Evolutionary conservation across 2,329 filamentous ascomycete genomes (phyloP).

Genomic region (Cadophora sp.): DNA sequence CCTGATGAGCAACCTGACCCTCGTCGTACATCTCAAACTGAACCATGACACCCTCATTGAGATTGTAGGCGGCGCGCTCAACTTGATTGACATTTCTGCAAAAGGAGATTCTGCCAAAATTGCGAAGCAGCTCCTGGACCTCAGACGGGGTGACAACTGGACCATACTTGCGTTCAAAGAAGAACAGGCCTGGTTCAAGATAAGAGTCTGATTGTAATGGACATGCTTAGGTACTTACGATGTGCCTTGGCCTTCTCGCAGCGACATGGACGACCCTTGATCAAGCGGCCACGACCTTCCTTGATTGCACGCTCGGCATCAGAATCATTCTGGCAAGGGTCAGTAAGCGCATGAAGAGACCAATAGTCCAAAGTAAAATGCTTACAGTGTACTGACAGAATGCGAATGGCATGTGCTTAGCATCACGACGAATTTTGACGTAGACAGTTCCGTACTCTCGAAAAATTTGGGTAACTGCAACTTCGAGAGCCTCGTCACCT

Average conservation of each 20-base stretch:
- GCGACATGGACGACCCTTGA: conserved; percentile 63
- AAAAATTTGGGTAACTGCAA: conserved; percentile 60
- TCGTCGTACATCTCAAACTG: conserved; percentile 59
- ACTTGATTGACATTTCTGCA: conserved; percentile 35
- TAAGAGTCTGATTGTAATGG: conserved; percentile 17
- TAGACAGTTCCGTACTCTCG: conserved; percentile 61
- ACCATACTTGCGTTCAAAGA: conserved; percentile 52
- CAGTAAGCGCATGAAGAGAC: conserved; percentile 30
- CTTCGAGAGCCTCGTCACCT: conserved; percentile 58
- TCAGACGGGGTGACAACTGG: conserved; percentile 51
- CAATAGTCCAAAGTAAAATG: conserved; percentile 20
- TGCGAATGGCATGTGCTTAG: conserved; percentile 66
- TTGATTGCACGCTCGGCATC: conserved; percentile 57
- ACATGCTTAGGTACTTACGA: conserved; percentile 49
- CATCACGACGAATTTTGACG: conserved; percentile 68
- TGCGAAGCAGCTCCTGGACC: conserved; percentile 50
- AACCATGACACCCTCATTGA: conserved; percentile 50
- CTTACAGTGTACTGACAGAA: conserved; percentile 69
- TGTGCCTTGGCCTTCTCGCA: conserved; percentile 66
- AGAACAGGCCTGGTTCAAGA: conserved; percentile 53
- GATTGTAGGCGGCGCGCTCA: conserved; percentile 40
- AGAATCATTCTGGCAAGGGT: conserved; percentile 50
- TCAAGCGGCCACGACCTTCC: conserved; percentile 54
- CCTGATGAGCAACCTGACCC: conserved; percentile 55
- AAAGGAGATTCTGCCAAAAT: conserved; percentile 52